Evolutionary conservation across 495 filamentous ascomycete species (phyloP).

Genomic region (Podospora conica): DNA sequence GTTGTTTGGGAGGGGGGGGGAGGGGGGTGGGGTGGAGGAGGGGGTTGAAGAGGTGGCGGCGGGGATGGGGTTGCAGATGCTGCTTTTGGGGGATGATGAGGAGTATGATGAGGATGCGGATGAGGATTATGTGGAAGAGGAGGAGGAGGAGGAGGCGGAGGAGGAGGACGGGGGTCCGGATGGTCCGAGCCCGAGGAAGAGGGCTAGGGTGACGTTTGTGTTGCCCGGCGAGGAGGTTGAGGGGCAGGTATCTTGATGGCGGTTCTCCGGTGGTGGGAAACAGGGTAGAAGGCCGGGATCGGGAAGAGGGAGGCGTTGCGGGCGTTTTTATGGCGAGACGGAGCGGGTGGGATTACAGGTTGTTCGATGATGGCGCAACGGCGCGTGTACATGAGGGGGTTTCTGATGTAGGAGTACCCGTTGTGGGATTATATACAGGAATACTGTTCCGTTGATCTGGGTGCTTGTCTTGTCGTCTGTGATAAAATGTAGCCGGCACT

Average conservation of each 20-base stretch:
- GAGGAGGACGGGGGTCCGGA: background rate
- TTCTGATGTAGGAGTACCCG: background rate
- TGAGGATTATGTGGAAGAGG: background rate
- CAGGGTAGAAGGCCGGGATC: background rate
- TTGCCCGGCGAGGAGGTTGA: background rate
- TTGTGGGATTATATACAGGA: background rate
- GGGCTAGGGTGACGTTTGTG: background rate
- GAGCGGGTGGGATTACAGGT: background rate
- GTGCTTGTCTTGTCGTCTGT: background rate
- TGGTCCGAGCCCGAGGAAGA: background rate
- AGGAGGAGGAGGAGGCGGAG: background rate
- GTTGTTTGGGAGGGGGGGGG: constrained; percentile 49
- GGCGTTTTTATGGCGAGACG: background rate
- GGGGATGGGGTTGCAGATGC: background rate
- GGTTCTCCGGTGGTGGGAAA: background rate
- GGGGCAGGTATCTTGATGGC: background rate
- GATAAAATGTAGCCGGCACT: no score
- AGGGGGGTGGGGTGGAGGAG: background rate
- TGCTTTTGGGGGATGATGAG: background rate
- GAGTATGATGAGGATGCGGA: background rate
- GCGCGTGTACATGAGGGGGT: background rate
- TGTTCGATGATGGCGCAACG: background rate
- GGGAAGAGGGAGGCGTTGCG: background rate
- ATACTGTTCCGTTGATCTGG: background rate
- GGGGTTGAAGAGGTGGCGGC: background rate